Percentiles rank a stretch among this genome's conserved stretches.
phyloP scores from a whole-genome alignment of 2,329 filamentous ascomycete genomes.

The Akanthomyces muscarius region DNA sequence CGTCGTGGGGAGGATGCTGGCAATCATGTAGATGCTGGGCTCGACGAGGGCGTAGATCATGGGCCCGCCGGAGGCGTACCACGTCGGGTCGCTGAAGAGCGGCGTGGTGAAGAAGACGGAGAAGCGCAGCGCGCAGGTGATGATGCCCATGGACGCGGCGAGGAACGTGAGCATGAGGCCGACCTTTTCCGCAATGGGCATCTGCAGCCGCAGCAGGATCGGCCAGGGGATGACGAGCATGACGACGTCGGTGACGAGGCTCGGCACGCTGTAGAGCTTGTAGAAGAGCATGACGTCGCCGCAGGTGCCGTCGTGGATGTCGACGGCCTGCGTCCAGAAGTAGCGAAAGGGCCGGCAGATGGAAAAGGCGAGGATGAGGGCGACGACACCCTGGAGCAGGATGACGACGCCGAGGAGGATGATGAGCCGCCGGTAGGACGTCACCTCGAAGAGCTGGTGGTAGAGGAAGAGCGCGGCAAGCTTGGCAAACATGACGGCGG shows the following conservation, averaged over 20 bases:
- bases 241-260: constrained; percentile 16
- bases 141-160: constrained; percentile 17
- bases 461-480: constrained; percentile 19
- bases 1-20: constrained; percentile 18
- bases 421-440: constrained; percentile 14
- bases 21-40: constrained; percentile 19
- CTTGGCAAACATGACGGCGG: constrained; percentile 19
- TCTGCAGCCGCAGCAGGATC: constrained; percentile 17
- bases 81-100: constrained; percentile 18
- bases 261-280: constrained; percentile 19
- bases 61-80: constrained; percentile 19
- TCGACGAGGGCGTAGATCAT: constrained; percentile 20
- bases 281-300: constrained; percentile 20
- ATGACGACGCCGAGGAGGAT: constrained; percentile 14
- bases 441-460: constrained; percentile 15
- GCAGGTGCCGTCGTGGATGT: constrained; percentile 15
- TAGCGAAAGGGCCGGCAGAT: constrained; percentile 18
- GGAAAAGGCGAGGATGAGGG: constrained; percentile 16
- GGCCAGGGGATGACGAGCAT: constrained; percentile 20
- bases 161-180: constrained; percentile 18
- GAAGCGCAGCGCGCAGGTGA: constrained; percentile 18
- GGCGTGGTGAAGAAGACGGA: constrained; percentile 19
- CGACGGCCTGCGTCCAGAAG: constrained; percentile 18
- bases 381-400: constrained; percentile 15
- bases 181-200: constrained; percentile 15